These are phyloP conservation scores for Dalechampia spathulata DNA, from an alignment of 441 rosid genomes.

Conservation along the genomic window DNA sequence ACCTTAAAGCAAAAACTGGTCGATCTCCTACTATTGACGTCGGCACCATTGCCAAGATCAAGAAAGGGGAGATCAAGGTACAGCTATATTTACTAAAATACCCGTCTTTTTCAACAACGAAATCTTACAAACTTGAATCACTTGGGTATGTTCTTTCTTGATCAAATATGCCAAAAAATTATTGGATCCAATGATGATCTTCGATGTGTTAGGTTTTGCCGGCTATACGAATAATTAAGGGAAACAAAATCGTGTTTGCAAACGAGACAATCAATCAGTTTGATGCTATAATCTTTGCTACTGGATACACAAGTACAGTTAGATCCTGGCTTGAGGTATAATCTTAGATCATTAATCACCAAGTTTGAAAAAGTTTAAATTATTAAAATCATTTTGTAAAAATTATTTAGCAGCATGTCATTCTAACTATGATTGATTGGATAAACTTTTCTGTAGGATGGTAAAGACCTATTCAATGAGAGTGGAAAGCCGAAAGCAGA, in stretches of 20 bases:
- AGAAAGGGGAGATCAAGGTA: constrained; percentile 28
- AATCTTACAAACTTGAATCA: no score
- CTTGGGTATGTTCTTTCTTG: no score
- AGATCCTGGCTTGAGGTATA: constrained; percentile 30
- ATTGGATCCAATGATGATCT: no score
- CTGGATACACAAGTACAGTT: constrained; percentile 11
- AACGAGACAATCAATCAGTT: constrained; percentile 11
- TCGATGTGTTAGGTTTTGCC: constrained; percentile 27
- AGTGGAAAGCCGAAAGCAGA: constrained; percentile 33
- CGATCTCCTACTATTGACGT: constrained; percentile 30
- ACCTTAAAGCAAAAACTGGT: constrained; percentile 19
- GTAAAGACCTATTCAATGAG: constrained; percentile 23
- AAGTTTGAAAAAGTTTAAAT: no score
- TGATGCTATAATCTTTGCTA: constrained; percentile 19
- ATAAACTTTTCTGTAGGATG: constrained; percentile 22
- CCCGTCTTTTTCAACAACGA: not conserved
- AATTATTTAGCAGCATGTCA: no score
- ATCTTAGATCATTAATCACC: no score
- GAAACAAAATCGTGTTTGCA: constrained; percentile 14
- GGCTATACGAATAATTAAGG: constrained; percentile 14
- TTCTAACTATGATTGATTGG: no score
- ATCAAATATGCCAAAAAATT: no score
- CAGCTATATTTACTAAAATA: no score
- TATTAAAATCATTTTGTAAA: no score
- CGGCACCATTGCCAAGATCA: constrained; percentile 26